Evolutionary conservation across 108 stramenopile genomes (phyloP).

Genomic region (Chaetoceros tenuissimus): DNA sequence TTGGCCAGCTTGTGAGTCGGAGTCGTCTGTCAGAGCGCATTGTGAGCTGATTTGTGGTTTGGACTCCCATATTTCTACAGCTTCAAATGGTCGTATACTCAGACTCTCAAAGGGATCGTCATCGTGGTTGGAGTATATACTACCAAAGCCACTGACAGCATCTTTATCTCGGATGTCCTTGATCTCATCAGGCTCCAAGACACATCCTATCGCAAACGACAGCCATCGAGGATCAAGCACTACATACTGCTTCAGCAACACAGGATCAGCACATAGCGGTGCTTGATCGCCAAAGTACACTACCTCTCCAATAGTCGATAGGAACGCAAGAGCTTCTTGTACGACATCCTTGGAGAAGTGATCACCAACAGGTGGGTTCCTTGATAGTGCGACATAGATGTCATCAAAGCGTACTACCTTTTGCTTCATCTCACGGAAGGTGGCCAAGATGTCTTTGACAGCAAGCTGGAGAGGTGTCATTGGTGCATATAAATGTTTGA

Average conservation of each 20-base stretch:
- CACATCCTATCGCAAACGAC: slow-evolving; percentile 70
- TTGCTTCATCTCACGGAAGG: neutral
- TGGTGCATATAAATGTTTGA: slow-evolving; percentile 32
- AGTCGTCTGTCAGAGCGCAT: neutral
- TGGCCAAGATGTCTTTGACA: neutral
- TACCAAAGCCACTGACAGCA: slow-evolving; percentile 7
- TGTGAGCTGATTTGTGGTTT: slow-evolving; percentile 41
- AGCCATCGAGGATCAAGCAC: slow-evolving; percentile 85
- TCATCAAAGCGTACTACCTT: neutral
- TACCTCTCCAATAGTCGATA: slow-evolving; percentile 20
- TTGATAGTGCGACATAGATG: neutral
- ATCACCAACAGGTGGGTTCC: slow-evolving; percentile 18
- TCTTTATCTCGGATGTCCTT: slow-evolving; percentile 57
- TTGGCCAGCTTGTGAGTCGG: neutral
- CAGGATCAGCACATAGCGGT: slow-evolving; percentile 9
- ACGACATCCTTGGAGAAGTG: slow-evolving; percentile 15
- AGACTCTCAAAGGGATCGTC: slow-evolving; percentile 6
- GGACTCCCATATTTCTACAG: slow-evolving; percentile 65
- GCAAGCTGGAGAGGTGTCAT: slow-evolving; percentile 38
- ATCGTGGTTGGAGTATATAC: too few species aligned
- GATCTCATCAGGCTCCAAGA: slow-evolving; percentile 71
- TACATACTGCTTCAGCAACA: slow-evolving; percentile 48
- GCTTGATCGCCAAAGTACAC: slow-evolving; percentile 16
- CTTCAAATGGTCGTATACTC: slow-evolving; percentile 36
- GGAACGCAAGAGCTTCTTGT: slow-evolving; percentile 30